Evolutionary conservation across 1,284 basidiomycete genomes (phyloP).

Genomic region (Lignosus rhinocerotis): DNA sequence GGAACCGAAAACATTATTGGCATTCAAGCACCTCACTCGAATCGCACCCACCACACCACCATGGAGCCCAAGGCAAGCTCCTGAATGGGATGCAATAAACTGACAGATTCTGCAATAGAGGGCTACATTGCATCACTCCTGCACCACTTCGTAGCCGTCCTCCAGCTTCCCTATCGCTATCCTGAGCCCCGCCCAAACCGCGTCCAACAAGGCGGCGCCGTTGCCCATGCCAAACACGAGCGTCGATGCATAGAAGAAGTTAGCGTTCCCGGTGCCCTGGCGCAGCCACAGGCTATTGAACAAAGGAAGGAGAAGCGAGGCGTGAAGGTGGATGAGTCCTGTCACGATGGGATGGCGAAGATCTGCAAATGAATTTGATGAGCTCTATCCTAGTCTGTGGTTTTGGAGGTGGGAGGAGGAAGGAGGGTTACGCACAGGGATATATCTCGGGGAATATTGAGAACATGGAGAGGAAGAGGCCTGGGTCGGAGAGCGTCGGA

Average conservation of each 20-base stretch:
- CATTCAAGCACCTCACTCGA: no score
- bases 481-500: slow-evolving; percentile 87
- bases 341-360: slow-evolving; percentile 88
- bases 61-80: no score
- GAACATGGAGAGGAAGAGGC: slow-evolving; percentile 82
- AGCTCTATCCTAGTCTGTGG: neutral
- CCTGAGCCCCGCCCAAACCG: slow-evolving; percentile 76
- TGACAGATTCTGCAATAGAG: neutral
- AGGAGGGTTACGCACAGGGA: slow-evolving; percentile 58
- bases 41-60: no score
- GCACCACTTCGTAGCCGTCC: slow-evolving; percentile 55
- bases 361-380: slow-evolving; percentile 58
- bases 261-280: slow-evolving; percentile 94
- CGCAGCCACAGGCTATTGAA: slow-evolving; percentile 93
- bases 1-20: no score
- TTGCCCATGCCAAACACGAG: slow-evolving; percentile 91
- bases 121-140: slow-evolving; percentile 43
- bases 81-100: no score
- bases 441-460: slow-evolving; percentile 84
- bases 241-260: slow-evolving; percentile 97
- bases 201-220: slow-evolving; percentile 81
- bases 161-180: slow-evolving; percentile 62
- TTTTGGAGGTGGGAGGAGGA: neutral
- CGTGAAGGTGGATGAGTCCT: slow-evolving; percentile 81
- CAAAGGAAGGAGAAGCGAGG: slow-evolving; percentile 84